Evolutionary conservation across 1,284 basidiomycete genomes (phyloP), one percentile per base, ranked within the genome.

Genomic region (Leccinum solheimii): DNA sequence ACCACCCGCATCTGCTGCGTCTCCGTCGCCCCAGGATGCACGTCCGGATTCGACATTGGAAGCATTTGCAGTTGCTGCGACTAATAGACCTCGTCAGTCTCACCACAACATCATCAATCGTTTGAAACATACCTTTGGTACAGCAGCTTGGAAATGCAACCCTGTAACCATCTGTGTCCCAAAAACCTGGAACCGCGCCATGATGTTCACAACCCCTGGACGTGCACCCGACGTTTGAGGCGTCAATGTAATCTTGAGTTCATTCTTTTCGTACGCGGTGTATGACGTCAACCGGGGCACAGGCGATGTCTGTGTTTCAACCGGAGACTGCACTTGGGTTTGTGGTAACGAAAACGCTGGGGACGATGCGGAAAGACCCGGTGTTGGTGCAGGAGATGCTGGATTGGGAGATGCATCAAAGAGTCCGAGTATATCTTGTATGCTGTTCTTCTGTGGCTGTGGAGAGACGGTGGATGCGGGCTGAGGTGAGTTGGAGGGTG

Each of bases 61-160:
- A 95, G 84, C 97, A 99, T 99, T 75, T 98, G 96, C 61, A 99
- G 76, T 74, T 98, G 96, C 79, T 98, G 97, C 0, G 95, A 95
- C 95, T 97, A 59, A 51, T n/a, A 58, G n/a, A 26, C 6, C 19
- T 26, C 11, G 7, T 61, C 40, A 56, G 38, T 32, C 30, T 48
- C 13, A 23, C 19, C 19, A 21, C 19, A 10, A 19, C 43, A 13
- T 21, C 32, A 26, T n/a, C 16, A 1, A 27, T 40, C 27, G 16
- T 21, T 4, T 36, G 30, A 26, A n/a, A 73, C 77, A 62, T 64
- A 95, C 94, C 84, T 96, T 98, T 3, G 97, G 97, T 9, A 99
- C 97, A 3, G 97, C 97, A 51, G 96, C 97, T 76, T 99, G 97
- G 81, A 99, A 97, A 73, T 90, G 95, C 63, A 99, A 80, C 1